Conservation (phyloP, 1,284 basidiomycete genomes). For the Sanguinoderma infundibulare region DNA sequence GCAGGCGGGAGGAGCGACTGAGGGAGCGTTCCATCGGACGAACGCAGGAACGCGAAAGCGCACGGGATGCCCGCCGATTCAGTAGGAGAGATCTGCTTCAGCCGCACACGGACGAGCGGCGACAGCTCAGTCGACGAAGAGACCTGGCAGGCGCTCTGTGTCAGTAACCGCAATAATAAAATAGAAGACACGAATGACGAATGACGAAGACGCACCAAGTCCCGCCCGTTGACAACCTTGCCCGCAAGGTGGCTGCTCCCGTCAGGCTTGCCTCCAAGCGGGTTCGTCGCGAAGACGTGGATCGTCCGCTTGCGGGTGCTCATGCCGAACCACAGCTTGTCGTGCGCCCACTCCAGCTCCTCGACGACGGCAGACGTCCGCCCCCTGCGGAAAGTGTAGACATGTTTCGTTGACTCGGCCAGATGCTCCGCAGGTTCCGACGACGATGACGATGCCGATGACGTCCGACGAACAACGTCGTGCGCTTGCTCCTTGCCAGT, state of each 20-base stretch:
- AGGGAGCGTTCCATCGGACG: conserved; percentile 42
- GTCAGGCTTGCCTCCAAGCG: conserved; percentile 74
- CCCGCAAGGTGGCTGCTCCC: conserved; percentile 65
- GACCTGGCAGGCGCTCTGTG: conserved; percentile 41
- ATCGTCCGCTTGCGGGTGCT: conserved; percentile 66
- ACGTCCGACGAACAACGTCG: too few relatives aligned
- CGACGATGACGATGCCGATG: background rate
- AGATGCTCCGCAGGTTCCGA: conserved; percentile 10
- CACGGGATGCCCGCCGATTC: conserved; percentile 46
- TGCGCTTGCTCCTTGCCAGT: background rate
- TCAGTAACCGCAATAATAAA: conserved; percentile 26
- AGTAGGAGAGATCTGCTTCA: conserved; percentile 37
- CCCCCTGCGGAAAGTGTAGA: conserved; percentile 75
- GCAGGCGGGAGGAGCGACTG: conserved; percentile 45
- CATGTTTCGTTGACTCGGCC: conserved; percentile 53
- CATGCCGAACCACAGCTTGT: conserved; percentile 75
- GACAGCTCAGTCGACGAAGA: conserved; percentile 55
- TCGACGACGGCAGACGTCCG: conserved; percentile 71
- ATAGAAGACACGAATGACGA: background rate
- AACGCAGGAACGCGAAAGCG: conserved; percentile 58
- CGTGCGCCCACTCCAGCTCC: conserved; percentile 57
- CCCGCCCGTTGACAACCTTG: conserved; percentile 57
- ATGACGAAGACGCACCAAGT: conserved; percentile 45
- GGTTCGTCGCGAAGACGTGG: conserved; percentile 80
- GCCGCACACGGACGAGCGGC: conserved; percentile 63